Percentiles rank a stretch among this genome's conserved stretches.
phyloP scores from a whole-genome alignment of 2,329 filamentous ascomycete genomes.

The Fusarium algeriense region DNA sequence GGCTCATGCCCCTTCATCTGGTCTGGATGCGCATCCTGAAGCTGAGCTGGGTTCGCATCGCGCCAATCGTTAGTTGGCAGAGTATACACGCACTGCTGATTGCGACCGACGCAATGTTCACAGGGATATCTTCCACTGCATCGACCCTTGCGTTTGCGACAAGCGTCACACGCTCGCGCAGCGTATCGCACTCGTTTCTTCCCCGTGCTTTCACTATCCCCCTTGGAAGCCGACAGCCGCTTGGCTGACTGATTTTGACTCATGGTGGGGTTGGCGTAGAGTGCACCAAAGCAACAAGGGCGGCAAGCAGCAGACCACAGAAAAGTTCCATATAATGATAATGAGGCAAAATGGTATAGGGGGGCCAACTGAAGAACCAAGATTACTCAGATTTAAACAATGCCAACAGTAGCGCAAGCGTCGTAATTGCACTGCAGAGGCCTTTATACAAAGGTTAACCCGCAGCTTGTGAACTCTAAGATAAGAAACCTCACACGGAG shows the following conservation, averaged over 20 bases:
- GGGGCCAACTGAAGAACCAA: background rate
- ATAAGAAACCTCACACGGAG: background rate
- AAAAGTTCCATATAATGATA: background rate
- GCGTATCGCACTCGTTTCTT: background rate
- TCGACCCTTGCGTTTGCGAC: background rate
- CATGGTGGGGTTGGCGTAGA: background rate
- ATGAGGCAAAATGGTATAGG: background rate
- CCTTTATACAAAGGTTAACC: background rate
- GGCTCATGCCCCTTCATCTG: background rate
- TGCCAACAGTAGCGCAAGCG: background rate
- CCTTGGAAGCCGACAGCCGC: background rate
- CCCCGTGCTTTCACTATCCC: background rate
- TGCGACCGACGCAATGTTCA: constrained; percentile 1
- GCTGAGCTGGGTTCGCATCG: background rate
- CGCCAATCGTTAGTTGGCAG: background rate
- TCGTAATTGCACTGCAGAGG: background rate
- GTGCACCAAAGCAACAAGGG: background rate
- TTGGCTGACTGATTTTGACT: constrained; percentile 2
- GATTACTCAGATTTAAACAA: background rate
- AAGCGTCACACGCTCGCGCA: background rate
- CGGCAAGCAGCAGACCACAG: background rate
- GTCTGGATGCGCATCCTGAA: background rate
- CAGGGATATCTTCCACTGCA: constrained; percentile 2
- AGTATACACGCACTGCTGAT: constrained; percentile 4
- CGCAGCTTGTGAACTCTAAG: background rate